A percentile compares a stretch with the other conserved stretches of the same genome.
Evolutionary conservation across 768 basidiomycete species (phyloP).

Genomic region (Mycena floridula): DNA sequence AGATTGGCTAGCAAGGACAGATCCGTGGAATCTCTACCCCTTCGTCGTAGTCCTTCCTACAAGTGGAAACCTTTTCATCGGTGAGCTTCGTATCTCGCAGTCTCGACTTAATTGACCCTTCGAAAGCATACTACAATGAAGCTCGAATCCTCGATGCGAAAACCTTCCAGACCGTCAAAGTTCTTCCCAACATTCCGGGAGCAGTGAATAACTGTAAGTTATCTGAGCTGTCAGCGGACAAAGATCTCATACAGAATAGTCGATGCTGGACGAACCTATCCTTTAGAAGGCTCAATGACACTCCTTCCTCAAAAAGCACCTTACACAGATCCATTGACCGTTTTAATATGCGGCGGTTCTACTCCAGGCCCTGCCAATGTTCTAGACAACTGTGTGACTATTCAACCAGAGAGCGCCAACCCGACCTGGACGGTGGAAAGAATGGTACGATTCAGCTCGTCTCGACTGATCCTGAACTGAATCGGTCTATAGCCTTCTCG

Average conservation of each 20-base stretch:
- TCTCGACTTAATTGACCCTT: no score
- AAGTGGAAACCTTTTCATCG: constrained; percentile 62
- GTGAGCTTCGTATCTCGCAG: constrained; percentile 36
- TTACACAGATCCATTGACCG: constrained; percentile 63
- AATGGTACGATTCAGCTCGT: constrained; percentile 47
- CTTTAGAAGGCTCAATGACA: constrained; percentile 65
- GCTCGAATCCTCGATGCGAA: constrained; percentile 67
- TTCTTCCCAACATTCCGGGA: constrained; percentile 70
- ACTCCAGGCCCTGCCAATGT: constrained; percentile 41
- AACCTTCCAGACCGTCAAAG: constrained; percentile 54
- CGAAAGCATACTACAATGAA: constrained; percentile 71
- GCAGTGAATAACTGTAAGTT: constrained; percentile 57
- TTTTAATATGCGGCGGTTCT: constrained; percentile 76
- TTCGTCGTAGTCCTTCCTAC: constrained; percentile 64
- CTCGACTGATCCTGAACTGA: background rate
- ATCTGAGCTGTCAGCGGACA: background rate
- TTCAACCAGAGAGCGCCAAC: constrained; percentile 55
- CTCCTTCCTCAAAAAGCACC: constrained; percentile 67
- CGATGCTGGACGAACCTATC: constrained; percentile 72
- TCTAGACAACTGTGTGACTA: constrained; percentile 68
- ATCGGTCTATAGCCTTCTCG: constrained; percentile 44
- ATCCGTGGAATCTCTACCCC: constrained; percentile 79
- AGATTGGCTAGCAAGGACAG: constrained; percentile 64
- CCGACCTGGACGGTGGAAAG: constrained; percentile 69
- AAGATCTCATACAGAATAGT: constrained; percentile 24